Evolutionary conservation across 495 filamentous ascomycete genomes (phyloP), one percentile per base, ranked within the genome.

Genomic region (Xylaria palmicola): DNA sequence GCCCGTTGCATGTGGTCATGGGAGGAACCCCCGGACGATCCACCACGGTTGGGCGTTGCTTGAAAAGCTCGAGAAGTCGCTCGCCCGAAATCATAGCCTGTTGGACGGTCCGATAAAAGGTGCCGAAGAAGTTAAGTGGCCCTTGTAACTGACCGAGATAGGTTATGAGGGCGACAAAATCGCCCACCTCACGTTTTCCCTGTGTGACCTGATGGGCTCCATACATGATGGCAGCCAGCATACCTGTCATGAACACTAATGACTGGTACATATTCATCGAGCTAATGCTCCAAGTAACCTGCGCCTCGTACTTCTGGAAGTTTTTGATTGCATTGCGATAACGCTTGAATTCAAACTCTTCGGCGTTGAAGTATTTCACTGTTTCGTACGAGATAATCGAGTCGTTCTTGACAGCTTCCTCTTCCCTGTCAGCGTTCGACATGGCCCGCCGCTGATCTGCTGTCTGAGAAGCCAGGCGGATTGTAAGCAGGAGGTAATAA

Each of bases 361-460:
- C 94, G 2, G 94, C 93, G 68, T 97, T 97, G 82, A 98, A 98
- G 70, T 98, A 98, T 72, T 98, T 98, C 68, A 98, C 94, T 24
- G 94, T 98, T 74, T 98, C 94, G 71, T 98, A 98, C 10, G 92
- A 94, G 36, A 92, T 87, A 83, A 98, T 95, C 0, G 94, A 97
- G 69, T 98, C 95, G 65, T 97, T 97, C 77, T 97, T 98, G 52
- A 97, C 92, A 3, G 94, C 95, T 68, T 97, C 93, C 76, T 97
- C 91, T 73, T 97, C 91, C 51, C 95, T 83, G 57, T 91, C 90
- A 13, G 92, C 89, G 68, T 97, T 97, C 56, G 92, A 91, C 90
- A 97, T 97, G 65, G 93, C 85, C 55, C 94, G 81, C 64, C 93
- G 84, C 63, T 96, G 91, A 69, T 93, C 90, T 12, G 91, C 90